phyloP scores from a whole-genome alignment of 352 stramenopile species.

The Globisporangium camurandrum region DNA sequence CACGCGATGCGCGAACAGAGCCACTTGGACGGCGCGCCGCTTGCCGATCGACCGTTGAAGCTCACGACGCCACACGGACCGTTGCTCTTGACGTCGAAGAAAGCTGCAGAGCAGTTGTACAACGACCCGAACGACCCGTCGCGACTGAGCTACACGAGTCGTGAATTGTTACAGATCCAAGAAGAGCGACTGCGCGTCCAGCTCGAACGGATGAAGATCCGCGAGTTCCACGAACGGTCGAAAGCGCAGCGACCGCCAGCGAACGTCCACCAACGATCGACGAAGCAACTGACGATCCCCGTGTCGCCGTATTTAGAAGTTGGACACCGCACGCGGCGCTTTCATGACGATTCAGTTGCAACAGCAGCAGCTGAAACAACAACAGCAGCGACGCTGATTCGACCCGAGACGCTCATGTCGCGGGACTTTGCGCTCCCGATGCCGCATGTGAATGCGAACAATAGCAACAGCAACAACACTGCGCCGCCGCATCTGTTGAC shows the following conservation, averaged over 20 bases:
- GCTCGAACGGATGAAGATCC: constrained; percentile 64
- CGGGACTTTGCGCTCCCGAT: constrained; percentile 9
- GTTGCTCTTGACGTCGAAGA: constrained; percentile 34
- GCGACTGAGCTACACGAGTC: constrained; percentile 68
- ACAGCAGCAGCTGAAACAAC: not conserved
- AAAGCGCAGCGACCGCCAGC: constrained; percentile 52
- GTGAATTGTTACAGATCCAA: constrained; percentile 69
- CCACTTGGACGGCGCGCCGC: constrained; percentile 24
- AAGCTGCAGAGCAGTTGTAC: constrained; percentile 17
- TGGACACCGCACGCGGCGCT: constrained; percentile 37
- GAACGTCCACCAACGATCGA: constrained; percentile 72
- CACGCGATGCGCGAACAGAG: constrained; percentile 43
- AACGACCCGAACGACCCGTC: constrained; percentile 34
- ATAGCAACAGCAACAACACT: constrained; percentile 3
- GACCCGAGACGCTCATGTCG: constrained; percentile 12
- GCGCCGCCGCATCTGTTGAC: constrained; percentile 35
- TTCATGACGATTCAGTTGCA: constrained; percentile 1
- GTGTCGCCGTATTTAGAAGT: constrained; percentile 60
- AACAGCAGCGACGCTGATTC: constrained; percentile 3
- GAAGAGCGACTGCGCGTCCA: constrained; percentile 60
- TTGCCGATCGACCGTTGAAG: constrained; percentile 37
- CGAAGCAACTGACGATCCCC: constrained; percentile 74
- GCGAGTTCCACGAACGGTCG: constrained; percentile 69
- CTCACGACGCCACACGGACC: constrained; percentile 49
- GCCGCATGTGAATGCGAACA: not conserved